Base-by-base conservation (phyloP, 768 basidiomycete genomes). In the Sarcodon aspratus region DNA sequence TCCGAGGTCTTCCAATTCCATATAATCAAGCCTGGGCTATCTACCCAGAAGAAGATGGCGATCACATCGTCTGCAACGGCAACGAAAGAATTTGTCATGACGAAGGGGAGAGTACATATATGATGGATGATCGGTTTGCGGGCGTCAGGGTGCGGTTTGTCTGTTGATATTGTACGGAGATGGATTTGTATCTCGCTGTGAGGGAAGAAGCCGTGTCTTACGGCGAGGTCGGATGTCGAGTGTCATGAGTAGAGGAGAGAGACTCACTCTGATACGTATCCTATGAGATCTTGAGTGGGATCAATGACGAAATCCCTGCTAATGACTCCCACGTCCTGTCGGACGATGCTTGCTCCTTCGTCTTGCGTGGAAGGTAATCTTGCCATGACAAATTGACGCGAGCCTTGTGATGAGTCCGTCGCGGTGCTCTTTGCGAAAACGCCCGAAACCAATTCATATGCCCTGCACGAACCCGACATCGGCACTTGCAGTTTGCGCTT, bases 371-470 rank as follows among this genome's bases (percentile, higher is more conserved):
- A 45, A 12, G 54, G 63, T 12, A 65, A 46, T 48, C 63, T 55
- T 43, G 55, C 54, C 11, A 59, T 17, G 1, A 60, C 27, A 11
- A 42, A 47, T 12, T 55, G 50, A 8, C 56, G 54, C 9, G 50
- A 47, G 17, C 48, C 45, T 34, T 51, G 51, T 54, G 55, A 44
- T 15, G 63, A 49, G 27, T 10, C 45, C n/a, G 46, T 50, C 46
- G 44, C 57, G 7, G 57, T 53, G 8, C 57, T 63, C 54, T 75
- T 71, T 40, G 65, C 70, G 53, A 77, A 77, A 0, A 74, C 54
- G 0, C 76, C 75, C 0, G 63, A 69, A 5, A 76, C 75, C 49
- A 77, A 63, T 45, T 77, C 74, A 50, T 77, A 77, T 1, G 72
- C 70, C 21, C 55, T 56, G 43, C 68, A 68, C 1, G 54, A 53